Conservation (phyloP, 1,284 basidiomycete genomes). For the Trametes pubescens region DNA sequence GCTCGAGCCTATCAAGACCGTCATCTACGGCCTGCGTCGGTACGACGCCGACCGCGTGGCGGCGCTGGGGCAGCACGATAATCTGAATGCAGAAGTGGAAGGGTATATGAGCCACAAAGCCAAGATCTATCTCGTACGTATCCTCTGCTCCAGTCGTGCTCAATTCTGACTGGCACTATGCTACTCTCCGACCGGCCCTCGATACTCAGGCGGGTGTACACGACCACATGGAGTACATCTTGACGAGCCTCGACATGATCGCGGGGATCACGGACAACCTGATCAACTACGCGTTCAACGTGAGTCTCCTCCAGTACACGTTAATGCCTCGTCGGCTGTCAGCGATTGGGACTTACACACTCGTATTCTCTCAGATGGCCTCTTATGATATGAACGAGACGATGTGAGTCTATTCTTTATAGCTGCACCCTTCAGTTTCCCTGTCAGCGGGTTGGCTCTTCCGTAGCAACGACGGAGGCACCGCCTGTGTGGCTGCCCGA, state of each 20-base stretch:
- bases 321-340: constrained; percentile 6
- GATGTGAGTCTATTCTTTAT: constrained; percentile 57
- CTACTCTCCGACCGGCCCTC: no score
- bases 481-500: neutral
- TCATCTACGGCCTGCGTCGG: constrained; percentile 69
- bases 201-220: constrained; percentile 64
- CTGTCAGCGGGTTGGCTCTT: neutral
- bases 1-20: constrained; percentile 69
- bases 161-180: neutral
- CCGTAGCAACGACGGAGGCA: neutral
- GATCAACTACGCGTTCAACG: constrained; percentile 74
- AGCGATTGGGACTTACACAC: constrained; percentile 7
- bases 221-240: constrained; percentile 75
- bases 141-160: no score
- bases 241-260: constrained; percentile 74
- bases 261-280: constrained; percentile 71
- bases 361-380: constrained; percentile 53
- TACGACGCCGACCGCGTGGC: constrained; percentile 72
- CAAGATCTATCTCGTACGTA: constrained; percentile 69
- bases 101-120: constrained; percentile 75
- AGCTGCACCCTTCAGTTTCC: constrained; percentile 1
- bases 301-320: constrained; percentile 36
- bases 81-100: constrained; percentile 49
- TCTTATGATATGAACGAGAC: constrained; percentile 77
- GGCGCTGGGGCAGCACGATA: constrained; percentile 52